Percentiles rank a stretch among this genome's conserved stretches.
phyloP scores from a whole-genome alignment of 768 basidiomycete genomes.

The Tulasnella sp. region DNA sequence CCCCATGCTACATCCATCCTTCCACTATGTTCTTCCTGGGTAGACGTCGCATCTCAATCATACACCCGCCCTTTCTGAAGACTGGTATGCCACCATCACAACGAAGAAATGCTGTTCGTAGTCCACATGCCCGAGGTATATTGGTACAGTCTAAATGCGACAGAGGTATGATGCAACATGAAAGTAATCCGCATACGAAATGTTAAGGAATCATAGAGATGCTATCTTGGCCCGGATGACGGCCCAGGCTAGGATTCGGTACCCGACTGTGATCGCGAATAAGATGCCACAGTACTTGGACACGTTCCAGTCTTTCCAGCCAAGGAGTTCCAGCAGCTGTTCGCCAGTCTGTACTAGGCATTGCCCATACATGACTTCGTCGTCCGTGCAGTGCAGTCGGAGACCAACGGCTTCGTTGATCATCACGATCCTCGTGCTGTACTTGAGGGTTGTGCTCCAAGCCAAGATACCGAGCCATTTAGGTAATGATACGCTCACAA shows the following conservation, averaged over 20 bases:
- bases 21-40: not conserved
- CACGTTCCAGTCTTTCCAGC: constrained; percentile 34
- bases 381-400: constrained; percentile 43
- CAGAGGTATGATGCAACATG: constrained; percentile 13
- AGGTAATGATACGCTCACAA: constrained; percentile 45
- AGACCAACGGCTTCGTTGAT: constrained; percentile 47
- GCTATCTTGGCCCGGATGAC: constrained; percentile 28
- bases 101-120: not conserved
- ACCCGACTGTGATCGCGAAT: constrained; percentile 28
- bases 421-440: constrained; percentile 43
- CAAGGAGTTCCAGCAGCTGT: constrained; percentile 44
- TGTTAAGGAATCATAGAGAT: constrained; percentile 25
- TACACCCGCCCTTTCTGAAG: not conserved
- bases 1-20: constrained; percentile 12
- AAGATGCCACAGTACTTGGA: constrained; percentile 27
- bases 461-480: constrained; percentile 38
- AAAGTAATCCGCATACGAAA: not conserved
- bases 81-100: not conserved
- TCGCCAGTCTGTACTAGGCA: constrained; percentile 47
- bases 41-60: not conserved
- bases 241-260: constrained; percentile 33
- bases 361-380: constrained; percentile 41
- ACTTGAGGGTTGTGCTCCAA: constrained; percentile 38
- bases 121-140: not conserved
- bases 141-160: constrained; percentile 4